These are phyloP conservation scores for Sphaerulina vaccinii DNA, from an alignment of 2,329 filamentous ascomycete species.

Conservation along the genomic window DNA sequence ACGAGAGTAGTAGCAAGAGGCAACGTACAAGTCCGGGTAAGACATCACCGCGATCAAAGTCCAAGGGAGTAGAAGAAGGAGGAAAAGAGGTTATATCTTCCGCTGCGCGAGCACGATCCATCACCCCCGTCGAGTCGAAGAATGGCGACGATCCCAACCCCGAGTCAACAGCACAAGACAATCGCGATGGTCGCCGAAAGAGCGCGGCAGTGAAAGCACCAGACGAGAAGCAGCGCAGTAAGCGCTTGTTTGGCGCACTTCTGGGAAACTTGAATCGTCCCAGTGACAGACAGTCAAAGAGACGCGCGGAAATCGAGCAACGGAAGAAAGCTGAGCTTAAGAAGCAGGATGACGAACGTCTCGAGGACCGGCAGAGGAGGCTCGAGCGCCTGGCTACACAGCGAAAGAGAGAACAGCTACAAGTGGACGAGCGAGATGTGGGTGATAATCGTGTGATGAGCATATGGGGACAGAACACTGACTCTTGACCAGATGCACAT, in stretches of 20 bases:
- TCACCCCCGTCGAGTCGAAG: conserved; percentile 3
- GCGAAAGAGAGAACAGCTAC: conserved; percentile 67
- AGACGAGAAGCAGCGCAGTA: conserved; percentile 81
- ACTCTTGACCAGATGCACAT: conserved; percentile 67
- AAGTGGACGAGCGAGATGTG: conserved; percentile 75
- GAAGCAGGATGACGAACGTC: conserved; percentile 69
- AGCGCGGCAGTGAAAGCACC: conserved; percentile 19
- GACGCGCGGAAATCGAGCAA: conserved; percentile 81
- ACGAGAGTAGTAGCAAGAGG: conserved; percentile 29
- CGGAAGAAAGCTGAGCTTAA: conserved; percentile 65
- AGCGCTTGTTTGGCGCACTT: conserved; percentile 74
- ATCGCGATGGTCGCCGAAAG: conserved; percentile 25
- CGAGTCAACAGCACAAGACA: conserved; percentile 12
- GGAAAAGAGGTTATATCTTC: conserved; percentile 8
- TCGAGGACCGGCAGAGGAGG: conserved; percentile 64
- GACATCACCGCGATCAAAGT: conserved; percentile 25
- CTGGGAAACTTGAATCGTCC: conserved; percentile 39
- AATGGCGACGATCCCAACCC: conserved; percentile 2
- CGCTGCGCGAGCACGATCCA: conserved; percentile 13
- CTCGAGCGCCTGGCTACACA: conserved; percentile 51
- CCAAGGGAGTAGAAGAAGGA: conserved; percentile 15
- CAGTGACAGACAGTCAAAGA: conserved; percentile 64
- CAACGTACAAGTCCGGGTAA: conserved; percentile 35
- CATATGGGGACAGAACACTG: conserved; percentile 2
- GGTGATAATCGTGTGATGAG: conserved; percentile 25